A percentile compares a stretch with the other conserved stretches of the same genome.
Conservation (phyloP, 257 asterid species). For the Petunia axillaris region DNA sequence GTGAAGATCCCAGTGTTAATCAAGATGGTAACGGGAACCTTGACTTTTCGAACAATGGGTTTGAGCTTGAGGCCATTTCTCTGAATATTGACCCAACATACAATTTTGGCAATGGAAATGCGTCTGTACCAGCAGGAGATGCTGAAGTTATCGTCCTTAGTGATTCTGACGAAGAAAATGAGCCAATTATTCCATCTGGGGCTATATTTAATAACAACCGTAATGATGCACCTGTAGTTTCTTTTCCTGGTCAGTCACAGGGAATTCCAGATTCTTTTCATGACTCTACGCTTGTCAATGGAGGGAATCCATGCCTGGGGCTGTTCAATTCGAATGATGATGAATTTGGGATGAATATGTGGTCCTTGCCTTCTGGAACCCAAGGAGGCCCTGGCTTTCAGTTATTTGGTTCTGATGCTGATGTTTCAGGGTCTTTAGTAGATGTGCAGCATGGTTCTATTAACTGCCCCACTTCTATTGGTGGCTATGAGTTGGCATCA, state of each 20-base stretch:
- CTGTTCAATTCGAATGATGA: slow-evolving; percentile 62
- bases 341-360: slow-evolving; percentile 66
- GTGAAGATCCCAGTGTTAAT: slow-evolving; percentile 88
- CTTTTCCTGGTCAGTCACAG: slow-evolving; percentile 52
- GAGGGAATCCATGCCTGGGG: slow-evolving; percentile 56
- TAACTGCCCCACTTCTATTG: slow-evolving; percentile 58
- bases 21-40: slow-evolving; percentile 71
- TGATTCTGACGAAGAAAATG: slow-evolving; percentile 88
- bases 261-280: slow-evolving; percentile 64
- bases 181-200: slow-evolving; percentile 48
- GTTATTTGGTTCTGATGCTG: slow-evolving; percentile 80
- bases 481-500: slow-evolving; percentile 51
- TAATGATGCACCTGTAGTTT: slow-evolving; percentile 46
- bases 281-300: slow-evolving; percentile 50
- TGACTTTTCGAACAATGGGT: slow-evolving; percentile 62
- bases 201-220: slow-evolving; percentile 38
- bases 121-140: slow-evolving; percentile 53
- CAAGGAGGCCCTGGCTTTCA: slow-evolving; percentile 83
- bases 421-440: slow-evolving; percentile 62
- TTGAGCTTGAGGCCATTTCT: slow-evolving; percentile 73
- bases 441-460: slow-evolving; percentile 62
- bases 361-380: slow-evolving; percentile 76
- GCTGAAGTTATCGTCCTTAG: slow-evolving; percentile 76
- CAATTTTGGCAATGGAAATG: slow-evolving; percentile 45
- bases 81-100: slow-evolving; percentile 51